Evolutionary conservation across 768 basidiomycete genomes (phyloP), one percentile per base, ranked within the genome.

Genomic region (Rhizopogon vesiculosus): DNA sequence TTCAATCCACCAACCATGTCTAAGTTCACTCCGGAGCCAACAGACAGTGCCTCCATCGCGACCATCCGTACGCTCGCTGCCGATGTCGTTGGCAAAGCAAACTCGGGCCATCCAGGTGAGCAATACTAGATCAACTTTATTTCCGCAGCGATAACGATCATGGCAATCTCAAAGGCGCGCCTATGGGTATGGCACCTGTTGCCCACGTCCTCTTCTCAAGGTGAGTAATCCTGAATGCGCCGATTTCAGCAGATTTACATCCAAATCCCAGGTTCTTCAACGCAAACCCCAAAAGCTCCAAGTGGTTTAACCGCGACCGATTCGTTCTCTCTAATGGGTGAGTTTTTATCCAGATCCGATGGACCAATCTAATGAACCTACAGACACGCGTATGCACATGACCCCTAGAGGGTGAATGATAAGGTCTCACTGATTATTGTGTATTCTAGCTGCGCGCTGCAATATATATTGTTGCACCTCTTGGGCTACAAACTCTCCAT

Each of bases 301-400:
- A 91, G 72, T 96, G 93, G 94, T 89, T 88, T 76, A 96, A 95
- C 76, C 88, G 95, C 58, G 94, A 97, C 78, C 87, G 94, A 73
- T 98, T 96, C 65, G 94, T 98, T 57, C 85, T 97, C 61, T 97
- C 94, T 61, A 96, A 96, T 67, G 93, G 93, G 85, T 93, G 72
- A 62, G 87, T 74, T 42, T n/a, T 19, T 49, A 41, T 55, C 25
- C 31, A 48, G 40, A 18, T 33, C 10, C 33, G 40, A 15, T 43
- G 42, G 45, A 12, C 57, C 60, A 56, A 49, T 55, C 51, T 45
- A 46, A 46, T 33, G 8, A 43, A 33, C 12, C 40, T 53, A 15
- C 49, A 91, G 89, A 60, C 90, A 91, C 68, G 89, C 85, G 89
- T 91, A 70, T 76, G 86, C 78, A 35, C 19, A 54, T 28, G 40